A percentile compares a stretch with the other conserved stretches of the same genome.
Evolutionary conservation across 257 asterid genomes (phyloP).

Genomic region (Striga asiatica): DNA sequence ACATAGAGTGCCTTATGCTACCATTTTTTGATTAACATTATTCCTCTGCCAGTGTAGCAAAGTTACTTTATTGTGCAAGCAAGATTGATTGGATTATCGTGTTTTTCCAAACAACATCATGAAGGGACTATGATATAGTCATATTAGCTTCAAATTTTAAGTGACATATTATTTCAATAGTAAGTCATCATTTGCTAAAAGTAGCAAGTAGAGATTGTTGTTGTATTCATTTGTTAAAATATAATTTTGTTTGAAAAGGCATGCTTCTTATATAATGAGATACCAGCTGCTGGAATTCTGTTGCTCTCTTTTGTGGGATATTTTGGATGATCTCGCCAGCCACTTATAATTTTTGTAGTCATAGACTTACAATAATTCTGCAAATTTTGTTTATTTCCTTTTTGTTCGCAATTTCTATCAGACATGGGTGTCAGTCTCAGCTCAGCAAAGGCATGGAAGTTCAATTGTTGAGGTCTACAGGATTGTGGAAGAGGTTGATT

Average conservation of each 20-base stretch:
- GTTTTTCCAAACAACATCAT: neutral
- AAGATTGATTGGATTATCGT: neutral
- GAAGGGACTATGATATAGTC: neutral
- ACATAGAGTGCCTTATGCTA: neutral
- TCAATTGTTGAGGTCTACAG: conserved; percentile 95
- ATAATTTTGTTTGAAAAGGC: neutral
- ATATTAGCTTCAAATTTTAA: conserved; percentile 4
- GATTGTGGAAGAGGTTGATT: conserved; percentile 89
- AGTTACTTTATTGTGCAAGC: no score
- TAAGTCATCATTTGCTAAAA: neutral
- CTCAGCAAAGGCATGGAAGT: conserved; percentile 94
- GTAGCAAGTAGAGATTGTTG: conserved; percentile 1
- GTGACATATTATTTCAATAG: neutral
- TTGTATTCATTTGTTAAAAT: neutral
- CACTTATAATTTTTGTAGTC: neutral
- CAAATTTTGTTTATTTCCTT: conserved; percentile 3
- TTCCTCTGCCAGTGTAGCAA: neutral
- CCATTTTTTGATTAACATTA: neutral
- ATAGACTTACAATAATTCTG: neutral
- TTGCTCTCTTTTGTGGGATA: conserved; percentile 11
- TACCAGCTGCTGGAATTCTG: neutral
- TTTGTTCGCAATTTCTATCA: conserved; percentile 23
- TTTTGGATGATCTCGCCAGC: conserved; percentile 11
- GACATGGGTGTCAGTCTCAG: conserved; percentile 81
- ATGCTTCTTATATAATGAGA: conserved; percentile 10